Conservation (phyloP, 768 basidiomycete genomes). For the Boletus reticuloceps region DNA sequence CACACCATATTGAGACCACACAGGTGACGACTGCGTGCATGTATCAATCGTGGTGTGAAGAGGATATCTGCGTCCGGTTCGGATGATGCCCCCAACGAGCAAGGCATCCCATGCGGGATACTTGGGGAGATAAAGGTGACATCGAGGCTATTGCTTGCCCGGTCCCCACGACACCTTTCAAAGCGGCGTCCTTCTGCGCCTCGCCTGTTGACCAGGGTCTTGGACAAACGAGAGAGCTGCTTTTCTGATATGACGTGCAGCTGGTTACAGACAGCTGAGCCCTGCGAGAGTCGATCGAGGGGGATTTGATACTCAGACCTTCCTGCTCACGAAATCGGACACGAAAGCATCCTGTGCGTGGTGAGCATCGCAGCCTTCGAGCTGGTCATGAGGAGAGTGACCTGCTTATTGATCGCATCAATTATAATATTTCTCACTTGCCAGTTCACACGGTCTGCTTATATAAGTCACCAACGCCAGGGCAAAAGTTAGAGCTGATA, state of each 20-base stretch:
- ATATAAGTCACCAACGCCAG: no score
- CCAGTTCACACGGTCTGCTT: no score
- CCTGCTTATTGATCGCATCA: no score
- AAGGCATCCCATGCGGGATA: slow-evolving; percentile 14
- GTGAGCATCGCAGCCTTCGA: slow-evolving; percentile 72
- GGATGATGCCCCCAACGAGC: background rate
- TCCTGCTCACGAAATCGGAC: slow-evolving; percentile 64
- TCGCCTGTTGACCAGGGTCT: slow-evolving; percentile 38
- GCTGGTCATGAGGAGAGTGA: slow-evolving; percentile 28
- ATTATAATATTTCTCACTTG: no score
- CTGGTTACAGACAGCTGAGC: slow-evolving; percentile 53
- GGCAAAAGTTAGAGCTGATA: fast-evolving
- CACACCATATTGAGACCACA: fast-evolving
- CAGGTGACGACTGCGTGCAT: background rate
- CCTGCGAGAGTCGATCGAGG: slow-evolving; percentile 62
- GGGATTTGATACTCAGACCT: slow-evolving; percentile 76
- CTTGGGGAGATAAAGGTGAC: slow-evolving; percentile 15
- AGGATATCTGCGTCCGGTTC: background rate
- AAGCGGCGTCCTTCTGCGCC: slow-evolving; percentile 24
- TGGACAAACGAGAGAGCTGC: slow-evolving; percentile 34
- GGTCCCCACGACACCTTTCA: slow-evolving; percentile 60
- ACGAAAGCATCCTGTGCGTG: slow-evolving; percentile 42
- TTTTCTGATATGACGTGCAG: slow-evolving; percentile 72
- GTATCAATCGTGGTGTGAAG: no score
- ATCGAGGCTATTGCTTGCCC: slow-evolving; percentile 33